Percentiles rank a stretch among this genome's conserved stretches.
phyloP scores from a whole-genome alignment of 1,284 basidiomycete genomes.

The Cryptococcus sp. region DNA sequence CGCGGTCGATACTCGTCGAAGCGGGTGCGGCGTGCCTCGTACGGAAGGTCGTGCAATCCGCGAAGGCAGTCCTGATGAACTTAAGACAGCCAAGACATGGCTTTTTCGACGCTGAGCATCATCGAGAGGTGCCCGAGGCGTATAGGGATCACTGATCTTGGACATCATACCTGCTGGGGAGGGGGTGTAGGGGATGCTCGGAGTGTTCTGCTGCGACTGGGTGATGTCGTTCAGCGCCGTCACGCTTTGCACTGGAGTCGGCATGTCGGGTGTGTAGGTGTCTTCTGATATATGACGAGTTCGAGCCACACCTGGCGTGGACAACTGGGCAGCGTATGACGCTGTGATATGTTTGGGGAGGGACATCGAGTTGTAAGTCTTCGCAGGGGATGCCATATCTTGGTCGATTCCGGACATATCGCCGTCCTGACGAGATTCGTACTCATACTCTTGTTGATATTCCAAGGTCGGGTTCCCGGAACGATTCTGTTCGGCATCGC shows the following conservation, averaged over 20 bases:
- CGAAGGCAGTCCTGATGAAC: conserved; percentile 30
- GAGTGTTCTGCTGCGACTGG: conserved; percentile 22
- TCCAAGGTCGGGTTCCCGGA: conserved; percentile 13
- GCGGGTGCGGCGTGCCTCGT: conserved; percentile 43
- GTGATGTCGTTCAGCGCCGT: conserved; percentile 37
- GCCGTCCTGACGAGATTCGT: conserved; percentile 8
- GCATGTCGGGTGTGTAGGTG: background rate
- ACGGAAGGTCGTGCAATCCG: conserved; percentile 20
- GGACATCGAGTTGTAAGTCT: conserved; percentile 1
- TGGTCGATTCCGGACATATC: background rate
- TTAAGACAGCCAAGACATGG: conserved; percentile 45
- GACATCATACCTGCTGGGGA: conserved; percentile 19
- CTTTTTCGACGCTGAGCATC: conserved; percentile 43
- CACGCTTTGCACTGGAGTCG: background rate
- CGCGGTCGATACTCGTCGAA: conserved; percentile 34
- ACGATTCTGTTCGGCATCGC: conserved; percentile 2
- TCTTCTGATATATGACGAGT: conserved; percentile 5
- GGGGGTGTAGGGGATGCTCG: conserved; percentile 31
- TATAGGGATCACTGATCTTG: conserved; percentile 27
- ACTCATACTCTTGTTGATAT: conserved; percentile 20
- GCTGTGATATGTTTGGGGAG: conserved; percentile 5
- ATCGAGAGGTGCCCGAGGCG: conserved; percentile 40
- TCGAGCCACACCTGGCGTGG: conserved; percentile 24
- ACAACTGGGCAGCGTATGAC: conserved; percentile 7
- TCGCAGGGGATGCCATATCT: conserved; percentile 10